Conservation (phyloP, 371 early-diverging fungal genomes). For the Mycotypha africana region DNA sequence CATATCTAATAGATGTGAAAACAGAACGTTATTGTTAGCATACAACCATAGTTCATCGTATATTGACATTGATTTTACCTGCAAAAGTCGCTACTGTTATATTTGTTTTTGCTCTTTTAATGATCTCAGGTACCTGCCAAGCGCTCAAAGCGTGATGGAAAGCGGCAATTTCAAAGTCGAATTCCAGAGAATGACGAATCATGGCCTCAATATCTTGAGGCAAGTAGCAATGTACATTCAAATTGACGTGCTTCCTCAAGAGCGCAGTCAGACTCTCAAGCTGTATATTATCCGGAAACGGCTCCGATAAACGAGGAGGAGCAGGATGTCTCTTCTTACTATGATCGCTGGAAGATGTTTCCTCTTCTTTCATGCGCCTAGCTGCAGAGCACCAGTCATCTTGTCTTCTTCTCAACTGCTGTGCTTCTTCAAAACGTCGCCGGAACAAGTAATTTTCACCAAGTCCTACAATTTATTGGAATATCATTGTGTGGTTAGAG, state of each 20-base stretch:
- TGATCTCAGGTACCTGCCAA: slow-evolving; percentile 51
- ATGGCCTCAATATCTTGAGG: slow-evolving; percentile 55
- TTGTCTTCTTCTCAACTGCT: slow-evolving; percentile 46
- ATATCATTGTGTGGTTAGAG: too few species aligned
- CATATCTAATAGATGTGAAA: too few species aligned
- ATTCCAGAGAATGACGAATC: slow-evolving; percentile 57
- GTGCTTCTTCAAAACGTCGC: slow-evolving; percentile 58
- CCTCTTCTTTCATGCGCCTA: slow-evolving; percentile 9
- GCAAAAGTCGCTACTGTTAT: slow-evolving; percentile 71
- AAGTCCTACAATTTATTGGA: too few species aligned
- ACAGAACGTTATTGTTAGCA: too few species aligned
- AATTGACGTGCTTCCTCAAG: slow-evolving; percentile 48
- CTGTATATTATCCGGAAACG: slow-evolving; percentile 48
- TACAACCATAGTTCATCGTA: too few species aligned
- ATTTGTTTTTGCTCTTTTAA: slow-evolving; percentile 48
- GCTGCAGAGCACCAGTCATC: slow-evolving; percentile 81
- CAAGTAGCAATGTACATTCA: slow-evolving; percentile 57
- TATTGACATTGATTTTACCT: slow-evolving; percentile 45
- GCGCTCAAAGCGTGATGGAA: slow-evolving; percentile 70
- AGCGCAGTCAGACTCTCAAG: slow-evolving; percentile 51
- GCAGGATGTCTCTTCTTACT: too few species aligned
- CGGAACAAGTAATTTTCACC: slow-evolving; percentile 73
- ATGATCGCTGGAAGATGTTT: too few species aligned
- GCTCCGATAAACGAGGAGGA: slow-evolving; percentile 30
- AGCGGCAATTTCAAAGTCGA: slow-evolving; percentile 56